phyloP scores from a whole-genome alignment of 768 basidiomycete genomes.

The Flagelloscypha sp. region DNA sequence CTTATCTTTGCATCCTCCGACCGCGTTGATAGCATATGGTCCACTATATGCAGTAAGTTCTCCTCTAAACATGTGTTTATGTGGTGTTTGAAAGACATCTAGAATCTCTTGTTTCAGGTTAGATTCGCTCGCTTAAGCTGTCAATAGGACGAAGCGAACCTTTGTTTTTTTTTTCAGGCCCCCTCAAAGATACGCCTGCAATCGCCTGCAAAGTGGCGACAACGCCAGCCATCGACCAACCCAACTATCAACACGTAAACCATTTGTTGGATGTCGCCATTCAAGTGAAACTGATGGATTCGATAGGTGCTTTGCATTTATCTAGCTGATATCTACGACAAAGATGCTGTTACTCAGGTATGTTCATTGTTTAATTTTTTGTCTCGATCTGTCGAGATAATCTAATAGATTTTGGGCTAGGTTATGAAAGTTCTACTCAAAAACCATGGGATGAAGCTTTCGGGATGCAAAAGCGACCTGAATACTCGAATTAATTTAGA shows the following conservation, averaged over 20 bases:
- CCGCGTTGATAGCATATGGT: constrained; percentile 59
- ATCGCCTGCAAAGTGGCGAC: constrained; percentile 60
- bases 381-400: not conserved
- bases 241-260: constrained; percentile 53
- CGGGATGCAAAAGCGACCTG: constrained; percentile 64
- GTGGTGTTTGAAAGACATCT: too few relatives aligned
- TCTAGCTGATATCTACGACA: constrained; percentile 64
- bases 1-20: constrained; percentile 55
- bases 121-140: too few relatives aligned
- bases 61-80: too few relatives aligned
- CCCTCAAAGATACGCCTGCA: constrained; percentile 50
- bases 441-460: constrained; percentile 55
- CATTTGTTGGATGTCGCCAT: too few relatives aligned
- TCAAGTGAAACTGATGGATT: too few relatives aligned
- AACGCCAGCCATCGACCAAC: constrained; percentile 35
- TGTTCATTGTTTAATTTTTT: constrained; percentile 6
- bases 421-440: constrained; percentile 63
- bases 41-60: constrained; percentile 47
- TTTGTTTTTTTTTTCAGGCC: too few relatives aligned
- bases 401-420: constrained; percentile 22
- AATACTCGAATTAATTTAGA: constrained; percentile 39
- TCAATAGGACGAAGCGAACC: too few relatives aligned
- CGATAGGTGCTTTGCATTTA: constrained; percentile 74
- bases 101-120: too few relatives aligned
- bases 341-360: constrained; percentile 48